These are phyloP conservation scores for Botryobasidium botryosum DNA, from an alignment of 768 basidiomycete genomes.

Conservation along the genomic window DNA sequence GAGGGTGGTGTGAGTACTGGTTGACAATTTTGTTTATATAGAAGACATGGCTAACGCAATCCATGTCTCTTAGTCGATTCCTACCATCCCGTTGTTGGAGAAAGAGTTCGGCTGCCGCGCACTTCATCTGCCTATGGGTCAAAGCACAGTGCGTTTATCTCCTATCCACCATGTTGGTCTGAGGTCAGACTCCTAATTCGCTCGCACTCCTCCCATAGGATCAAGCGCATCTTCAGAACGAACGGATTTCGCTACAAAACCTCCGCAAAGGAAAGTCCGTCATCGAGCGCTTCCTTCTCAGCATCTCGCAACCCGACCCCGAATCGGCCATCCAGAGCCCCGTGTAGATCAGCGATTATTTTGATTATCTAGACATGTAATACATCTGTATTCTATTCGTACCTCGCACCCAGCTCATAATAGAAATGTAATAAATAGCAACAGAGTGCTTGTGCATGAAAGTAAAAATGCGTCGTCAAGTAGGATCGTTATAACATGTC, in stretches of 20 bases:
- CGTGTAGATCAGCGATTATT: too few species aligned
- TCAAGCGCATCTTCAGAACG: conserved; percentile 86
- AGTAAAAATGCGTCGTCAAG: too few species aligned
- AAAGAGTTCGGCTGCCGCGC: conserved; percentile 80
- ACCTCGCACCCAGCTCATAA: too few species aligned
- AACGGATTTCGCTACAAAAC: conserved; percentile 74
- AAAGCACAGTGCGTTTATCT: conserved; percentile 50
- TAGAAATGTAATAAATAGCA: too few species aligned
- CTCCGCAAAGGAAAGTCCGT: conserved; percentile 63
- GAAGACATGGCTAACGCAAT: too few species aligned
- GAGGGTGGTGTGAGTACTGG: conserved; percentile 67
- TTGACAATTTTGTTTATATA: not conserved
- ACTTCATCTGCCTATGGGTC: conserved; percentile 87
- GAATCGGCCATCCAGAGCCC: too few species aligned
- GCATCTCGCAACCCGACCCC: conserved; percentile 4
- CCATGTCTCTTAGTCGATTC: conserved; percentile 82
- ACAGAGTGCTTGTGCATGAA: too few species aligned
- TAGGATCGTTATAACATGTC: too few species aligned
- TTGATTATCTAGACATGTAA: too few species aligned
- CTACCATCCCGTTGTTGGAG: conserved; percentile 85
- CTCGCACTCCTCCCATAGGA: conserved; percentile 30
- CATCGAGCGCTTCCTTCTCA: conserved; percentile 43
- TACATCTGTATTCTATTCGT: too few species aligned
- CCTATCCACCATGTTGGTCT: not conserved
- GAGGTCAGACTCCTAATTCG: not conserved